phyloP scores from a whole-genome alignment of 345 rosid genomes.

The Laguncularia racemosa region DNA sequence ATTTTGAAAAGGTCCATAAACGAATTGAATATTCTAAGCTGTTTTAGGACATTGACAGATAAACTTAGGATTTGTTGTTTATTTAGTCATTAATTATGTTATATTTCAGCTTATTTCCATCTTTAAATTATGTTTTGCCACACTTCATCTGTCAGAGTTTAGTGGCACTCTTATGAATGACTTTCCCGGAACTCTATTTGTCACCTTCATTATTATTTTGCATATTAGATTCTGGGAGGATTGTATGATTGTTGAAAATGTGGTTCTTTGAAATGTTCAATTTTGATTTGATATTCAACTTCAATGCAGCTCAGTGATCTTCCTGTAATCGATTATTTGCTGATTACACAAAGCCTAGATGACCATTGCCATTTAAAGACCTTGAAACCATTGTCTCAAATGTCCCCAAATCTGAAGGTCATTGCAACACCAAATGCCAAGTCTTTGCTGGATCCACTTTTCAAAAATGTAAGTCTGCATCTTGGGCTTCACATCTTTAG shows the following conservation, averaged over 20 bases:
- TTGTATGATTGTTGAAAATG: constrained; percentile 2
- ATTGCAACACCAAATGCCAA: constrained; percentile 89
- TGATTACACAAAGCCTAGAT: constrained; percentile 92
- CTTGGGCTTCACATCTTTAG: not conserved
- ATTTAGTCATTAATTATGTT: no score
- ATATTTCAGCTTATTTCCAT: no score
- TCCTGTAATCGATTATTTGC: constrained; percentile 66
- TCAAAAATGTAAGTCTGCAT: constrained; percentile 43
- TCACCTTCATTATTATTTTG: not conserved
- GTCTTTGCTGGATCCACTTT: constrained; percentile 77
- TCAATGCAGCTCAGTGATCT: constrained; percentile 73
- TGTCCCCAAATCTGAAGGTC: constrained; percentile 50
- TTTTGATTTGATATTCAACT: constrained; percentile 1
- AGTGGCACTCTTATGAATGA: no score
- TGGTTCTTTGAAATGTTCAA: no score
- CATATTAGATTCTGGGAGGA: constrained; percentile 7
- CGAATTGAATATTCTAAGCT: no score
- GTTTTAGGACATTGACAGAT: no score
- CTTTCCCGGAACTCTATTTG: no score
- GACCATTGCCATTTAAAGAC: constrained; percentile 92
- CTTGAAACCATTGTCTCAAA: constrained; percentile 57
- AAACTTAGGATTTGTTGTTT: no score
- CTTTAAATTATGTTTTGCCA: no score
- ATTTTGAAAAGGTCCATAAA: no score
- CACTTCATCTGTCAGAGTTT: no score